These are phyloP conservation scores for Penicillium roqueforti DNA, from an alignment of 495 filamentous ascomycete genomes.

Conservation along the genomic window DNA sequence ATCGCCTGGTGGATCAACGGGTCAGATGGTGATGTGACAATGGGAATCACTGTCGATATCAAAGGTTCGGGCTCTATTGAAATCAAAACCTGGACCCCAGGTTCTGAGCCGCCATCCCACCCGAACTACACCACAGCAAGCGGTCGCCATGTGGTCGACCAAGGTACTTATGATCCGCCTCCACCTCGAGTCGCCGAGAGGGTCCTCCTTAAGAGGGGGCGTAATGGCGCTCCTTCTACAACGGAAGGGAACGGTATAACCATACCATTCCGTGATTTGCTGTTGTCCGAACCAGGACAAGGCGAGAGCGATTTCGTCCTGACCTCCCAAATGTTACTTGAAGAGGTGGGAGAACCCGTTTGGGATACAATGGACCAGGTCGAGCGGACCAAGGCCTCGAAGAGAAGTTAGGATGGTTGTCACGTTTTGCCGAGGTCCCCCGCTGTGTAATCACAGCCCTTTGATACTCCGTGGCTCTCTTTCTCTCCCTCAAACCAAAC, in stretches of 20 bases:
- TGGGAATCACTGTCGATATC: constrained; percentile 7
- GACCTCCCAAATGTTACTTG: too few species aligned
- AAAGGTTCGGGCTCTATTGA: neutral
- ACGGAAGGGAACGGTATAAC: neutral
- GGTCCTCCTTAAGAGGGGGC: neutral
- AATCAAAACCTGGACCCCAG: neutral
- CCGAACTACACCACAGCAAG: neutral
- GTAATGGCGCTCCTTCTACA: neutral
- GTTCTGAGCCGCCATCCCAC: neutral
- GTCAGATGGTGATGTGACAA: constrained; percentile 3
- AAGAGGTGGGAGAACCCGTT: too few species aligned
- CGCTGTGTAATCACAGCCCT: neutral
- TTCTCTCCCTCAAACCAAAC: neutral
- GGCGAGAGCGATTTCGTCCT: neutral
- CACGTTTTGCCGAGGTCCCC: constrained; percentile 3
- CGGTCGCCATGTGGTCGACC: neutral
- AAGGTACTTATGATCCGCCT: neutral
- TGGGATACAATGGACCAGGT: too few species aligned
- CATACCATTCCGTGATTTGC: neutral
- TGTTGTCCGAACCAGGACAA: neutral
- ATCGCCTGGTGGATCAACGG: constrained; percentile 9
- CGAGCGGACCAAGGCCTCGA: too few species aligned
- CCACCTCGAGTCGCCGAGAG: neutral
- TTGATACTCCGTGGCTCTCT: neutral
- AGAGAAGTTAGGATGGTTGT: too few species aligned